phyloP scores from a whole-genome alignment of 2,329 filamentous ascomycete genomes.

The Fusarium sp. region DNA sequence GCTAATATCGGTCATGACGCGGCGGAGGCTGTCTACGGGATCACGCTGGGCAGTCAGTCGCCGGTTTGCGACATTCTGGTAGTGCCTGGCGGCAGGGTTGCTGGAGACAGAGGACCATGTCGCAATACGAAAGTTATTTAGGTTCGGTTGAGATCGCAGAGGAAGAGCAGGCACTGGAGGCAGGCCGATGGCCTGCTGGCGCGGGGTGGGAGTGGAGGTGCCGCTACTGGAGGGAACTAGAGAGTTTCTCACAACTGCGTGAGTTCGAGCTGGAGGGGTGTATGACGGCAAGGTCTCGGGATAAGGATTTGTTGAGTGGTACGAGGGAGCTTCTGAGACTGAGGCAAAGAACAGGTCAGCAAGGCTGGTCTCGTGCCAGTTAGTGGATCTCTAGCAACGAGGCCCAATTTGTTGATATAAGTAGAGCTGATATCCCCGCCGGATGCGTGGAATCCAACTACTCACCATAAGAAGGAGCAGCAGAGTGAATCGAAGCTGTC shows the following conservation, averaged over 20 bases:
- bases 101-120: conserved; percentile 71
- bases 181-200: conserved; percentile 59
- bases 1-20: conserved; percentile 38
- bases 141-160: conserved; percentile 57
- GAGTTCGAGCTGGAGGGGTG: conserved; percentile 54
- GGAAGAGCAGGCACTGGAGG: conserved; percentile 63
- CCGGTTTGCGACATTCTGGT: conserved; percentile 73
- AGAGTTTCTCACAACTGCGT: conserved; percentile 31
- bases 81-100: conserved; percentile 69
- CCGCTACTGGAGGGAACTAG: conserved; percentile 42
- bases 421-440: conserved; percentile 6
- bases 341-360: conserved; percentile 35
- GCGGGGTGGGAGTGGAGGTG: conserved; percentile 47
- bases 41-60: conserved; percentile 64
- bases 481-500: conserved; percentile 74
- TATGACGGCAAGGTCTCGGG: conserved; percentile 66
- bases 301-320: conserved; percentile 68
- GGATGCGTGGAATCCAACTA: conserved; percentile 9
- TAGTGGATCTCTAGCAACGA: conserved; percentile 14
- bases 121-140: conserved; percentile 68
- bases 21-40: conserved; percentile 48
- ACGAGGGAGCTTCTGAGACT: conserved; percentile 76
- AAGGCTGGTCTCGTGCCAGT: conserved; percentile 35
- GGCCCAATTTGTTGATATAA: conserved; percentile 18
- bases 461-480: conserved; percentile 76